Evolutionary conservation across 371 early-diverging fungal species (phyloP), one percentile per base, ranked within the genome.

Genomic region (Smittium culicis): DNA sequence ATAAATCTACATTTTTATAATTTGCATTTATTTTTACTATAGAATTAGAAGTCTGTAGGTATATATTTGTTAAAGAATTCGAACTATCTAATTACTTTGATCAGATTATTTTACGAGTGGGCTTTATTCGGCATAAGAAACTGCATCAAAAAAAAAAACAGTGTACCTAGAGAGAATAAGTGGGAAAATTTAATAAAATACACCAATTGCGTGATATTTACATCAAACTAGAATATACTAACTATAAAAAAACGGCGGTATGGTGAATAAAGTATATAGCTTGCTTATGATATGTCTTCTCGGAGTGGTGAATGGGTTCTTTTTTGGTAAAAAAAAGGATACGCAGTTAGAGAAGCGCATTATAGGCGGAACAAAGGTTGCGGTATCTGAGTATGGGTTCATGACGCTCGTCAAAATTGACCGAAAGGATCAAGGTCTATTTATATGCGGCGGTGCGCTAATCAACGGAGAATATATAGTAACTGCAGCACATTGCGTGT

Each of bases 401-500:
- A 62, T 62, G 63, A 34, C 11, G 17, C 2, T 32, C n/a, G 17
- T 62, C 17, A 29, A n/a, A 62, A 33, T 32, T 24, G 34, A 29
- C 5, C 2, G n/a, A 32, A 20, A 27, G 24, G n/a, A n/a, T 24
- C 16, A 32, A 16, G 63, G 45, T 8, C 20, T 2, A 34, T 62
- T 62, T 62, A 20, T 62, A 30, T 62, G 63, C 34, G 63, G 63
- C n/a, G 63, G 28, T 24, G 34, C 32, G 11, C 63, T 62, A 33
- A 32, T 62, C 3, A 32, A 29, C 29, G 31, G 34, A 2, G n/a
- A 31, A 3, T 27, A 17, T 3, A 8, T 62, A 8, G 8, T 62
- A 29, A 62, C 63, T 11, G 63, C 63, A 62, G 63, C 63, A n/a
- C 63, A 62, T 33, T 62, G 63, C 34, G 33, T 32, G 17, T 31